Evolutionary conservation across 2,329 filamentous ascomycete genomes (phyloP).

Genomic region (Talaromyces sp.): DNA sequence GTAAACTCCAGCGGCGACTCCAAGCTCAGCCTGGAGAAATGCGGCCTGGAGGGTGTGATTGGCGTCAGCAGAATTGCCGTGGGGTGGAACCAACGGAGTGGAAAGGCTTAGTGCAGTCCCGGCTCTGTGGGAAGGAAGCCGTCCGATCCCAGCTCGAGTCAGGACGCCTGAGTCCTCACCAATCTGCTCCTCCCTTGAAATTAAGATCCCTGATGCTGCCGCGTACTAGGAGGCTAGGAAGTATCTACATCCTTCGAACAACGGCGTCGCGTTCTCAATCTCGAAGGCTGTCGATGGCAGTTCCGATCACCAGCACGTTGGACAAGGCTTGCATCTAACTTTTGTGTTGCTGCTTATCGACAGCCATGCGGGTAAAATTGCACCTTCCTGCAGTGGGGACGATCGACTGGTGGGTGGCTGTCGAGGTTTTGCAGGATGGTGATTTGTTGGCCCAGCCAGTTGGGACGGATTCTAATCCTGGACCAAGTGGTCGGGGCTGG

Average conservation of each 20-base stretch:
- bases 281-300: too few relatives aligned
- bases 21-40: not conserved
- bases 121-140: not conserved
- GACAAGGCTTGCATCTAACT: not conserved
- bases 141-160: not conserved
- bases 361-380: not conserved
- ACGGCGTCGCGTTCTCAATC: not conserved
- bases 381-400: not conserved
- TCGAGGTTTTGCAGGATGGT: not conserved
- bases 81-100: not conserved
- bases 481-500: not conserved
- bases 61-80: not conserved
- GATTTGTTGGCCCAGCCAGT: conserved; percentile 4
- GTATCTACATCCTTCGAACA: not conserved
- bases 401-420: not conserved
- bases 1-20: not conserved
- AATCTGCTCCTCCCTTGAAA: not conserved
- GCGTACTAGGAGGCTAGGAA: too few relatives aligned
- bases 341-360: not conserved
- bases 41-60: not conserved
- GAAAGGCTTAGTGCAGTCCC: not conserved
- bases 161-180: not conserved
- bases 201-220: not conserved
- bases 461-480: conserved; percentile 1
- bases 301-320: too few relatives aligned